A percentile compares a stretch with the other conserved stretches of the same genome.
Conservation (phyloP, 2,329 filamentous ascomycete genomes). For the Penicillium rolfsii region DNA sequence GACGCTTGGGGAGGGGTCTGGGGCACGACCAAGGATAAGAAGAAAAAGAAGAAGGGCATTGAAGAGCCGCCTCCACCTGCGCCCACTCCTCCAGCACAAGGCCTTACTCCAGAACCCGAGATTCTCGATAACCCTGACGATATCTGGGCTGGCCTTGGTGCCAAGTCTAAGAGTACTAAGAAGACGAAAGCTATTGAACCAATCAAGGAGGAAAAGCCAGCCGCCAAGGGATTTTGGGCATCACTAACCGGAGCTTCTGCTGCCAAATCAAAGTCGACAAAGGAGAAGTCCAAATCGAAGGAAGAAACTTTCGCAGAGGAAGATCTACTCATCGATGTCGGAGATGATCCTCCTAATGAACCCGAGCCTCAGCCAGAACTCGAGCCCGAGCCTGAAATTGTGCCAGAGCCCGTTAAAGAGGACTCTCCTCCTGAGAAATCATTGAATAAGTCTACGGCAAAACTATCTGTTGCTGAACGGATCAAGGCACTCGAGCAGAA, state of each 20-base stretch:
- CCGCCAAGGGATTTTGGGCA: conserved; percentile 50
- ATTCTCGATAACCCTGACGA: conserved; percentile 40
- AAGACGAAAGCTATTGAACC: conserved; percentile 32
- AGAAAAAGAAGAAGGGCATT: conserved; percentile 52
- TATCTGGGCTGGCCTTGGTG: conserved; percentile 43
- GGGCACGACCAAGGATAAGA: conserved; percentile 51
- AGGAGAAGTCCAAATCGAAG: conserved; percentile 39
- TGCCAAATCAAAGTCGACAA: conserved; percentile 50
- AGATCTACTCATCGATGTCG: conserved; percentile 44
- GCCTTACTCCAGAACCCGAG: conserved; percentile 45
- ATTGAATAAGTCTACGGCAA: conserved; percentile 49
- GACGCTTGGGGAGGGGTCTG: conserved; percentile 40
- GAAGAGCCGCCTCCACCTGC: conserved; percentile 52
- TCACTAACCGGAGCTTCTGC: conserved; percentile 44
- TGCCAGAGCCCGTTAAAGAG: conserved; percentile 25
- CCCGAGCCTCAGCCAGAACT: conserved; percentile 39
- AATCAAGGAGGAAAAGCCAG: conserved; percentile 43
- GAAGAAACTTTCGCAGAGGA: conserved; percentile 28
- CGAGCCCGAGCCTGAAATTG: conserved; percentile 42
- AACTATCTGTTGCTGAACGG: conserved; percentile 56
- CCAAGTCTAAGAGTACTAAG: conserved; percentile 43
- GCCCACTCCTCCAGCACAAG: conserved; percentile 52
- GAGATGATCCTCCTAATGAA: conserved; percentile 39
- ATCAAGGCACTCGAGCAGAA: conserved; percentile 53
- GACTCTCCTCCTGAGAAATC: conserved; percentile 42